These are phyloP conservation scores for Syncephalastrum racemosum DNA, from an alignment of 371 early-diverging fungal species.

Conservation along the genomic window DNA sequence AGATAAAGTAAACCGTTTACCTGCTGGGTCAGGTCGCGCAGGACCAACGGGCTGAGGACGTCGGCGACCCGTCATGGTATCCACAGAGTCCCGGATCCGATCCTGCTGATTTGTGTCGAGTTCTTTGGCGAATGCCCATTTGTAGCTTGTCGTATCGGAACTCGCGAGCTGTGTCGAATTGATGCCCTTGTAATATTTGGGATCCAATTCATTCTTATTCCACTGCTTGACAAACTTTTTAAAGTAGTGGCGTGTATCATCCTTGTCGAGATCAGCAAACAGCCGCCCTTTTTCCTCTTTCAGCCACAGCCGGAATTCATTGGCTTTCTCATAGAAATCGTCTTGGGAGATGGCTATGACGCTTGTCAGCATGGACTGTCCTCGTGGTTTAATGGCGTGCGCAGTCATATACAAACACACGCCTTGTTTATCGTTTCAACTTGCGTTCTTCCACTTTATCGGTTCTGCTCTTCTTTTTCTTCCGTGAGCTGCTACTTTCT, in stretches of 20 bases:
- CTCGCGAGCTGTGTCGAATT: constrained; percentile 62
- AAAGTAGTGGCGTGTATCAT: constrained; percentile 73
- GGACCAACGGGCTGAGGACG: constrained; percentile 35
- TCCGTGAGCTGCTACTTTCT: constrained; percentile 11
- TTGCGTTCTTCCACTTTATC: constrained; percentile 2
- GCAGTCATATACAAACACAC: background rate
- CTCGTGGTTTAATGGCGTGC: background rate
- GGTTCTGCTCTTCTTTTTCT: constrained; percentile 15
- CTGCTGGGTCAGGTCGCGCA: constrained; percentile 12
- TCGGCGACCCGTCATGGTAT: constrained; percentile 54
- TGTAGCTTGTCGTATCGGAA: constrained; percentile 66
- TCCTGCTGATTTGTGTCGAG: constrained; percentile 59
- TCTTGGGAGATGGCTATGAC: constrained; percentile 58
- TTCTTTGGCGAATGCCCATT: constrained; percentile 78
- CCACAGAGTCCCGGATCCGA: constrained; percentile 59
- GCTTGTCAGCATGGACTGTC: background rate
- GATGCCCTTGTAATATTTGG: constrained; percentile 69
- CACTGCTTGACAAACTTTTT: constrained; percentile 76
- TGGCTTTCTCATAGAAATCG: constrained; percentile 74
- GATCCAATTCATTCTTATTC: constrained; percentile 67
- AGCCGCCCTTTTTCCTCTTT: constrained; percentile 68
- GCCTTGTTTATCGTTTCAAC: background rate
- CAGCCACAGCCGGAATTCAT: constrained; percentile 85
- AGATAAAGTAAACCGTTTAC: constrained; percentile 10
- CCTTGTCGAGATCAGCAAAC: constrained; percentile 71